Conservation (phyloP, 495 filamentous ascomycete species). For the Trichoderma gamsii region DNA sequence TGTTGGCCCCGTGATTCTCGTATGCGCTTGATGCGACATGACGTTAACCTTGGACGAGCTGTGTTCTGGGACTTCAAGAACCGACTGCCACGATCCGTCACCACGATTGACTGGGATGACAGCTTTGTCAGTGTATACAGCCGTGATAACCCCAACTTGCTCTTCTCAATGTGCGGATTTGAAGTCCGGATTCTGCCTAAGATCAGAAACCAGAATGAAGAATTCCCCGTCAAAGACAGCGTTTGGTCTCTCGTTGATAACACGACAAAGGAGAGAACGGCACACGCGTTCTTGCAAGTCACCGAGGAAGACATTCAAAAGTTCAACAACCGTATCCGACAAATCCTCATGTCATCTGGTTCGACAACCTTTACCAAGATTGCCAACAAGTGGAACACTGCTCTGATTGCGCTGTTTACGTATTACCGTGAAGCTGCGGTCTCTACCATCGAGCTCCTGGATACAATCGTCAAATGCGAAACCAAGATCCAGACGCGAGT, state of each 20-base stretch:
- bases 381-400: constrained; percentile 99
- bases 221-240: constrained; percentile 95
- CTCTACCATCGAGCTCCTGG: constrained; percentile 90
- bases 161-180: constrained; percentile 98
- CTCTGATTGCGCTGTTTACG: constrained; percentile 95
- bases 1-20: constrained; percentile 97
- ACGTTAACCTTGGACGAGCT: constrained; percentile 95
- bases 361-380: constrained; percentile 99
- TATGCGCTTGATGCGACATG: constrained; percentile 98
- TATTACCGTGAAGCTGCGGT: constrained; percentile 98
- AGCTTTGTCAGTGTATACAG: constrained; percentile 99
- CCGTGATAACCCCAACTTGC: constrained; percentile 91
- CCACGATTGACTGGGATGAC: constrained; percentile 98
- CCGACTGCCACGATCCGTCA: constrained; percentile 84
- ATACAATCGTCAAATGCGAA: constrained; percentile 99
- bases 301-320: constrained; percentile 98
- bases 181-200: constrained; percentile 97
- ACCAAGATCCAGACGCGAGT: constrained; percentile 99
- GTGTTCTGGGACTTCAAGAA: constrained; percentile 99
- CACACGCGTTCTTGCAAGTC: constrained; percentile 96
- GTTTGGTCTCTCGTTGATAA: constrained; percentile 98
- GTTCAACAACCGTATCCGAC: constrained; percentile 98
- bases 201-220: constrained; percentile 88
- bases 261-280: constrained; percentile 91
- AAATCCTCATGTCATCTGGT: constrained; percentile 98